Base-by-base conservation (phyloP, 768 basidiomycete species). In the Hericium erinaceus region DNA sequence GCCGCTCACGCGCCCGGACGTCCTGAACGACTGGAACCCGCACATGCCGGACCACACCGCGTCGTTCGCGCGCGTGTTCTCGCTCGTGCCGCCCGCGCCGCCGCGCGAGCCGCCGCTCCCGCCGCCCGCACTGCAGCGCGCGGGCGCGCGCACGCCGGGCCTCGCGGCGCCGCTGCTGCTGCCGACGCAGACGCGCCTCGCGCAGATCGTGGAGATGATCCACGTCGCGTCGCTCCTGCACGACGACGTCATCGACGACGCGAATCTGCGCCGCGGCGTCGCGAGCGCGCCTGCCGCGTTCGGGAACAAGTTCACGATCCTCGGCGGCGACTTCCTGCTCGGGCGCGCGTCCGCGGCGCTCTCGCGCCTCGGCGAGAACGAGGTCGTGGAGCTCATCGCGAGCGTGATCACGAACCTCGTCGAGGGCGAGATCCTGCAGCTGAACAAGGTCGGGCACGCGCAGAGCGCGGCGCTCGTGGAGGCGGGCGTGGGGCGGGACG, bases 201-300 rank as follows among this genome's bases (percentile, higher is more conserved):
- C 95, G 4, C 93, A 95, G 66, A 95, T 99, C 48, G 85, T 92
- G 54, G 97, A 99, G 70, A 97, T 98, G 93, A 90, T 99, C 51
- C 93, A 98, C 68, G 88, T 98, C 60, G 95, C 97, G 24, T 94
- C 89, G 3, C 78, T 93, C 10, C 75, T 99, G 16, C 95, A 98
- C 69, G 92, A 98, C 75, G 87, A 89, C 65, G 92, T 98, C 54
- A 81, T 88, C 58, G 88, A 92, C 74, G 71, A 72, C 60, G 82
- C 88, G 1, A 75, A 84, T 8, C 80, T 92, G 6, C 84, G 94
- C 6, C 79, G 95, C 0, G 79, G 81, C 12, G 74, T 75, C 3
- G 78, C 85, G 20, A 81, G 82, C 20, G 91, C 91, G 0, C 84
- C 88, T 0, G 77, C 80, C 2, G 80, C 83, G 1, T 92, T 93